A percentile compares a stretch with the other conserved stretches of the same genome.
Evolutionary conservation across 139 green algal genomes (phyloP).

Genomic region (Chloropicon primus): DNA sequence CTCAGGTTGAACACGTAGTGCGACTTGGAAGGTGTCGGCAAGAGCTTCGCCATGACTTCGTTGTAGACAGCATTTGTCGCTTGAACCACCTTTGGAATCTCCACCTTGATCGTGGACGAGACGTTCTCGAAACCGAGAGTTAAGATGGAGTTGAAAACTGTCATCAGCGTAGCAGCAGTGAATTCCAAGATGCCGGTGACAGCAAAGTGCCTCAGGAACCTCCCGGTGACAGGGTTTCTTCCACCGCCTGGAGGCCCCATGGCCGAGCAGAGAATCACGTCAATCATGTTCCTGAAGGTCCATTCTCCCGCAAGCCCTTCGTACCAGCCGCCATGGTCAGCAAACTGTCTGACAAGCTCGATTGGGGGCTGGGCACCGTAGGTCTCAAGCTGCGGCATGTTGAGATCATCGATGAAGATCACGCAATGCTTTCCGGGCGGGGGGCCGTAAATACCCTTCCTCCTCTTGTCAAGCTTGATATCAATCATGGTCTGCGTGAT

Average conservation of each 20-base stretch:
- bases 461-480: slow-evolving; percentile 19
- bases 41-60: slow-evolving; percentile 9
- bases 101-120: neutral
- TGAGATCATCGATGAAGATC: slow-evolving; percentile 32
- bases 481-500: slow-evolving; percentile 44
- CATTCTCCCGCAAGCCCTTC: slow-evolving; percentile 37
- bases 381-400: slow-evolving; percentile 26
- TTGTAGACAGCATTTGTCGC: slow-evolving; percentile 25
- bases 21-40: slow-evolving; percentile 26
- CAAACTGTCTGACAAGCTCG: slow-evolving; percentile 30
- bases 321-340: slow-evolving; percentile 18
- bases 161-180: slow-evolving; percentile 25
- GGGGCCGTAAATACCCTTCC: slow-evolving; percentile 17
- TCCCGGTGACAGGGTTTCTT: slow-evolving; percentile 16
- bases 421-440: slow-evolving; percentile 22
- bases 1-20: slow-evolving; percentile 33
- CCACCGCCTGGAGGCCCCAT: slow-evolving; percentile 30
- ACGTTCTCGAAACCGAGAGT: slow-evolving; percentile 20
- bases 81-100: slow-evolving; percentile 3
- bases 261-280: slow-evolving; percentile 19
- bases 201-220: slow-evolving; percentile 32
- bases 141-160: slow-evolving; percentile 57
- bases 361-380: slow-evolving; percentile 34
- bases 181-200: slow-evolving; percentile 22
- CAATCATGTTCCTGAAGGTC: slow-evolving; percentile 22